Percentiles rank a stretch among this genome's conserved stretches.
These are phyloP conservation scores for Croton setiger DNA, from an alignment of 441 rosid genomes.

Conservation along the genomic window DNA sequence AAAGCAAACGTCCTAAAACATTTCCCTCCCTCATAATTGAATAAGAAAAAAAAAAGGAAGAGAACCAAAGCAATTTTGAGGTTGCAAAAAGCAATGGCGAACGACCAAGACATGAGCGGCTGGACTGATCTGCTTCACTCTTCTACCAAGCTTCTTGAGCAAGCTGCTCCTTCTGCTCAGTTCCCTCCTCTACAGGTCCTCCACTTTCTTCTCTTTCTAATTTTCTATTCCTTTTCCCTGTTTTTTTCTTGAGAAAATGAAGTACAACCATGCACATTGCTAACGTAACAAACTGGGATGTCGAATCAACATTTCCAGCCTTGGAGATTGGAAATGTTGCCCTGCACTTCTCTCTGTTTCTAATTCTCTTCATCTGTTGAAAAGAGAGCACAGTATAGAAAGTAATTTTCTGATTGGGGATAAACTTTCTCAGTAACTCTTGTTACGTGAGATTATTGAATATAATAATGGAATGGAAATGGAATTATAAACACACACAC, in stretches of 20 bases:
- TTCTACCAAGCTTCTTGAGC: constrained; percentile 88
- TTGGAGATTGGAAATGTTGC: too few relatives aligned
- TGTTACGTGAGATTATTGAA: too few relatives aligned
- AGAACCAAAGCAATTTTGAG: not conserved
- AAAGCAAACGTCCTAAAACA: not conserved
- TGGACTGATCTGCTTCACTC: constrained; percentile 95
- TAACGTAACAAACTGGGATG: too few relatives aligned
- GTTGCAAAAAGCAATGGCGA: constrained; percentile 33
- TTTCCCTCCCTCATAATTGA: not conserved
- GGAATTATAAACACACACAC: too few relatives aligned
- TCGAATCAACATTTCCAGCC: too few relatives aligned
- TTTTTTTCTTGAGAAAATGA: constrained; percentile 7
- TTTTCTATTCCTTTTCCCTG: not conserved
- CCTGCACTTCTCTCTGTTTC: too few relatives aligned
- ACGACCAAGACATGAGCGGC: constrained; percentile 68
- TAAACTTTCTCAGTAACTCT: too few relatives aligned
- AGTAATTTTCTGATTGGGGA: too few relatives aligned
- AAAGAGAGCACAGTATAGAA: too few relatives aligned
- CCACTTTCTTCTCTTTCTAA: constrained; percentile 4
- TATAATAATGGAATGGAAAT: too few relatives aligned
- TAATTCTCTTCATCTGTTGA: too few relatives aligned
- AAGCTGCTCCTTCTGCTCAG: constrained; percentile 95
- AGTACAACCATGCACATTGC: not conserved
- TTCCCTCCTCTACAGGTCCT: constrained; percentile 96
- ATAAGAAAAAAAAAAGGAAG: not conserved